Conservation (phyloP, 495 filamentous ascomycete species). For the Penicillium samsonianum region DNA sequence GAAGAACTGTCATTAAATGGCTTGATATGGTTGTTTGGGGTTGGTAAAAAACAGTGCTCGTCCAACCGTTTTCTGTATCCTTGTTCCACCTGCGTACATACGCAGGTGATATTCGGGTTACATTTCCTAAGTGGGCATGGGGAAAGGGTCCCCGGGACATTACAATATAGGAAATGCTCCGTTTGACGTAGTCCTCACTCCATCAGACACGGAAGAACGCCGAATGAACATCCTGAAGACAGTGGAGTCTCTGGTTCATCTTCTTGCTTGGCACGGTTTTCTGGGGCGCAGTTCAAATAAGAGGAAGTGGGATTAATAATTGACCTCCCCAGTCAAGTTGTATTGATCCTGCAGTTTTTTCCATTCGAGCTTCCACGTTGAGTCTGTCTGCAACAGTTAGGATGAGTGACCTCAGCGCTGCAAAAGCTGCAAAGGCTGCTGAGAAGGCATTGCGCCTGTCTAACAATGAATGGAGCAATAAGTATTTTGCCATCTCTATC, state of each 20-base stretch:
- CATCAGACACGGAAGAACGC: neutral
- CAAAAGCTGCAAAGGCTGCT: slow-evolving; percentile 7
- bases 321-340: neutral
- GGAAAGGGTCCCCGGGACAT: neutral
- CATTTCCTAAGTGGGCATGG: neutral
- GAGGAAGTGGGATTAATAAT: neutral
- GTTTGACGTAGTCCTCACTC: neutral
- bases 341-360: neutral
- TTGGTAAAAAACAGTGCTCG: neutral
- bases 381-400: neutral
- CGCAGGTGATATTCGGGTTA: neutral
- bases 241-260: neutral
- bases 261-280: neutral
- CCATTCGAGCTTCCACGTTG: neutral
- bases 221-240: neutral
- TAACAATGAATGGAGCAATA: slow-evolving; percentile 35
- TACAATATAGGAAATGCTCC: neutral
- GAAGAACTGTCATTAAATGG: neutral
- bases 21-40: neutral
- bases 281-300: neutral
- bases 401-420: slow-evolving; percentile 8
- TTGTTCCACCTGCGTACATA: neutral
- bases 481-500: slow-evolving; percentile 47
- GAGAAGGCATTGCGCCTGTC: slow-evolving; percentile 13
- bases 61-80: neutral